Percentiles rank a stretch among this genome's conserved stretches.
Conservation (phyloP, 495 filamentous ascomycete genomes). For the Podospora sp. region DNA sequence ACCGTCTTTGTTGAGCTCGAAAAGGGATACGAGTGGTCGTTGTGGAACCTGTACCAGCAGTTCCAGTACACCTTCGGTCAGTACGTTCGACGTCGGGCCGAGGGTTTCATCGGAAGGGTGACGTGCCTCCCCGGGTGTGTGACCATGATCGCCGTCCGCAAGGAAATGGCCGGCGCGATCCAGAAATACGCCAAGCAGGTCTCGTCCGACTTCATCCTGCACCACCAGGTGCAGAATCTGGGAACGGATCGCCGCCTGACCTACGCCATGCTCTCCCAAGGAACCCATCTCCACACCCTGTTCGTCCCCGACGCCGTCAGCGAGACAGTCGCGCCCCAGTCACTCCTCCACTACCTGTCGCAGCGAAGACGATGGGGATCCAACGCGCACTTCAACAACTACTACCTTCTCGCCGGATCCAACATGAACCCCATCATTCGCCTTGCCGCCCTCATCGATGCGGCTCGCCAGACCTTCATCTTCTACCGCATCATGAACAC, state of each 20-base stretch:
- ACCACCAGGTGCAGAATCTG: constrained; percentile 13
- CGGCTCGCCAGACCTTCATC: not conserved
- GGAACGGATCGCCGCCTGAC: constrained; percentile 12
- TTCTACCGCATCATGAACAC: constrained; percentile 20
- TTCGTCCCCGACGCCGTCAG: constrained; percentile 13
- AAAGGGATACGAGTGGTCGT: constrained; percentile 5
- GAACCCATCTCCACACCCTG: constrained; percentile 5
- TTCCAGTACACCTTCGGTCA: constrained; percentile 12
- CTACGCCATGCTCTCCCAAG: constrained; percentile 11
- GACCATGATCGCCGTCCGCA: constrained; percentile 7
- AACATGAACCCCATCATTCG: constrained; percentile 15
- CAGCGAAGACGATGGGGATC: constrained; percentile 16
- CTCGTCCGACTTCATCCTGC: not conserved
- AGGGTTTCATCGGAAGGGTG: constrained; percentile 7
- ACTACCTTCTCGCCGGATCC: not conserved
- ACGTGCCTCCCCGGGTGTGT: constrained; percentile 11
- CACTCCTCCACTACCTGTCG: constrained; percentile 15
- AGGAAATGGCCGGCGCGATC: constrained; percentile 12
- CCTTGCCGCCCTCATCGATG: constrained; percentile 12
- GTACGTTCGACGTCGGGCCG: constrained; percentile 8
- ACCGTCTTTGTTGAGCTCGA: constrained; percentile 12
- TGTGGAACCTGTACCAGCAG: constrained; percentile 13
- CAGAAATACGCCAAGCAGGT: constrained; percentile 6
- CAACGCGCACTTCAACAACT: constrained; percentile 19
- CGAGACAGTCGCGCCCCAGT: constrained; percentile 17